phyloP scores from a whole-genome alignment of 495 filamentous ascomycete species.

The Lentithecium fluviatile region DNA sequence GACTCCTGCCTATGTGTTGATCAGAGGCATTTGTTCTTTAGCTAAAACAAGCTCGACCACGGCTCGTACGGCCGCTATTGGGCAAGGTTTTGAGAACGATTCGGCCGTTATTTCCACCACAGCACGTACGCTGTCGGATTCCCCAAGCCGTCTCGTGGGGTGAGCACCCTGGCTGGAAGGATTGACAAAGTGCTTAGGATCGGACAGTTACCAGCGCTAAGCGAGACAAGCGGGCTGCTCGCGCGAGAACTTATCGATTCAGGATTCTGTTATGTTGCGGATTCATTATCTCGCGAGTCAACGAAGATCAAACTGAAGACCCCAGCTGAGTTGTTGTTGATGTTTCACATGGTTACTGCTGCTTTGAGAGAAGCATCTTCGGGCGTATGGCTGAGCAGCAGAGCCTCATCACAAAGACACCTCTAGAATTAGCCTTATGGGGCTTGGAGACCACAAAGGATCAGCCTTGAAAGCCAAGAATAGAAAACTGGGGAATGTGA shows the following conservation, averaged over 20 bases:
- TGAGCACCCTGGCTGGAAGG: not conserved
- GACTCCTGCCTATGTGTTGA: not conserved
- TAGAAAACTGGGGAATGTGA: no score
- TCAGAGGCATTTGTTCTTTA: not conserved
- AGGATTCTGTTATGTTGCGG: not conserved
- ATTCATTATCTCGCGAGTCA: not conserved
- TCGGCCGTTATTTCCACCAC: not conserved
- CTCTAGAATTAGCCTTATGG: no score
- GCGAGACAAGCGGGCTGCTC: not conserved
- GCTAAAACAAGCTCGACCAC: no score
- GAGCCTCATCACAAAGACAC: no score
- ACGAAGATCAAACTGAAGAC: no score
- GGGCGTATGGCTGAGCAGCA: no score
- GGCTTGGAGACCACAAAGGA: no score
- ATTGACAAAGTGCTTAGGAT: slow-evolving; percentile 18
- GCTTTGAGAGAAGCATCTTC: no score
- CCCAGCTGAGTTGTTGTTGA: no score
- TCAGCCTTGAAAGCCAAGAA: no score
- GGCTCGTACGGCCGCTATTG: not conserved
- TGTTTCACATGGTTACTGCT: no score
- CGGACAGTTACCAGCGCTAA: slow-evolving; percentile 18
- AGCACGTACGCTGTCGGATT: not conserved
- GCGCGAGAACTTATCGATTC: not conserved
- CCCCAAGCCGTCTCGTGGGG: not conserved
- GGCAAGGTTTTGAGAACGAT: not conserved